phyloP scores from a whole-genome alignment of 768 basidiomycete genomes.

The Piloderma croceum region DNA sequence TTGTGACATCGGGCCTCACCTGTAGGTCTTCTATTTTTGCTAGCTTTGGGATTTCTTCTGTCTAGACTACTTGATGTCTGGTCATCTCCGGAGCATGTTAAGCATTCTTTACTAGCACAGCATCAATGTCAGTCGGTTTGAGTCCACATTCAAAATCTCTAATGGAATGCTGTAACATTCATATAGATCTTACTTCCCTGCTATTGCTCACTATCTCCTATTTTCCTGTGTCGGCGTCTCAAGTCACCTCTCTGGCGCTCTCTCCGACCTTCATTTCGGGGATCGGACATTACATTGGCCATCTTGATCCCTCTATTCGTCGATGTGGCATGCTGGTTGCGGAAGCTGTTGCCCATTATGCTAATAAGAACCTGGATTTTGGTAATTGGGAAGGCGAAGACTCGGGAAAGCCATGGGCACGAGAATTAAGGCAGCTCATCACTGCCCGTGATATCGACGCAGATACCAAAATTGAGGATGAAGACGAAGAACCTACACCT shows the following conservation, averaged over 20 bases:
- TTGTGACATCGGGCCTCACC: background rate
- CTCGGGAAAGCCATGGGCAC: slow-evolving; percentile 58
- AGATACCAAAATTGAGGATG: slow-evolving; percentile 20
- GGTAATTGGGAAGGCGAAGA: slow-evolving; percentile 79
- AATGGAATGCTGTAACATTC: slow-evolving; percentile 2
- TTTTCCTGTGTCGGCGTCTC: slow-evolving; percentile 46
- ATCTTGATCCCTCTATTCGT: slow-evolving; percentile 70
- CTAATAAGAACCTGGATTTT: slow-evolving; percentile 69
- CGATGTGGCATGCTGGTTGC: slow-evolving; percentile 91
- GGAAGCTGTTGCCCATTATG: slow-evolving; percentile 63
- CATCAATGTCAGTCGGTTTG: slow-evolving; percentile 61
- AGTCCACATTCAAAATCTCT: background rate
- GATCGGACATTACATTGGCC: slow-evolving; percentile 70
- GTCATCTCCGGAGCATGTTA: slow-evolving; percentile 74
- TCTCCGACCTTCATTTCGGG: slow-evolving; percentile 61
- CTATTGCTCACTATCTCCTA: slow-evolving; percentile 62
- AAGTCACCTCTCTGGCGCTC: slow-evolving; percentile 41
- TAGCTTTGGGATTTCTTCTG: slow-evolving; percentile 36
- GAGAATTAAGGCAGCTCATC: slow-evolving; percentile 52
- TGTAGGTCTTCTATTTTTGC: slow-evolving; percentile 7
- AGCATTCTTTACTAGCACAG: slow-evolving; percentile 65
- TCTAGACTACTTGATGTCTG: slow-evolving; percentile 52
- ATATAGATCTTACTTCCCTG: slow-evolving; percentile 65
- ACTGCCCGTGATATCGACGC: slow-evolving; percentile 48
- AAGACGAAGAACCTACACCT: slow-evolving; percentile 3